Percentiles rank a stretch among this genome's conserved stretches.
phyloP scores from a whole-genome alignment of 768 basidiomycete genomes.

The Rossbeevera mucosa region DNA sequence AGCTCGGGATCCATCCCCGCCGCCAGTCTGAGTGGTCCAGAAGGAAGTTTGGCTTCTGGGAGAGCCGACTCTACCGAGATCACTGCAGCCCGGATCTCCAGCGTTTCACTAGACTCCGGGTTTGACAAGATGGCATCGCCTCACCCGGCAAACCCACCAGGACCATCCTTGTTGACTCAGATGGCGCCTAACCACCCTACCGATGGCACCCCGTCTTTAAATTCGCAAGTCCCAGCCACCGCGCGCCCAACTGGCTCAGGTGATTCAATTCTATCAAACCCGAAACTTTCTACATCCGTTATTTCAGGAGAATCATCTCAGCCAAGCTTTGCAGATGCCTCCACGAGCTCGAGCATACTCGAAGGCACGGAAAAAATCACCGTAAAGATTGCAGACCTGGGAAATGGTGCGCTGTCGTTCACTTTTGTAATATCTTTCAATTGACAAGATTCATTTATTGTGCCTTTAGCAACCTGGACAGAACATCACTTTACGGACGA shows the following conservation, averaged over 20 bases:
- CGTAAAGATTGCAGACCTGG: constrained; percentile 98
- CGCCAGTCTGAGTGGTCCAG: constrained; percentile 7
- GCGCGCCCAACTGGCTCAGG: constrained; percentile 20
- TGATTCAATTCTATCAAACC: constrained; percentile 14
- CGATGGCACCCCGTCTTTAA: constrained; percentile 20
- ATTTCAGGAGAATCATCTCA: constrained; percentile 28
- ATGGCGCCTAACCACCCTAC: constrained; percentile 44
- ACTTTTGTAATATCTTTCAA: neutral
- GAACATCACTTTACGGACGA: constrained; percentile 99
- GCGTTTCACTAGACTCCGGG: constrained; percentile 39
- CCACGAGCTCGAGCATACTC: constrained; percentile 27
- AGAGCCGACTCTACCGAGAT: constrained; percentile 38
- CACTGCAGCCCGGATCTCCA: constrained; percentile 49
- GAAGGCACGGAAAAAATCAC: constrained; percentile 69
- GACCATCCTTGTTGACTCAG: constrained; percentile 72
- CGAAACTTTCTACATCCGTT: constrained; percentile 26
- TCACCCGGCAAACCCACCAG: constrained; percentile 39
- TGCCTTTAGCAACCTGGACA: constrained; percentile 63
- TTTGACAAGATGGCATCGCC: constrained; percentile 38
- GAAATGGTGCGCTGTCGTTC: constrained; percentile 51
- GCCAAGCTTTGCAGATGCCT: constrained; percentile 22
- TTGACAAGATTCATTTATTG: neutral
- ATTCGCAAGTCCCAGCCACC: constrained; percentile 26
- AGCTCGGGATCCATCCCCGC: constrained; percentile 15
- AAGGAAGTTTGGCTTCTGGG: constrained; percentile 13